Conservation (phyloP, 768 basidiomycete species). For the Rubroboletus satanas region DNA sequence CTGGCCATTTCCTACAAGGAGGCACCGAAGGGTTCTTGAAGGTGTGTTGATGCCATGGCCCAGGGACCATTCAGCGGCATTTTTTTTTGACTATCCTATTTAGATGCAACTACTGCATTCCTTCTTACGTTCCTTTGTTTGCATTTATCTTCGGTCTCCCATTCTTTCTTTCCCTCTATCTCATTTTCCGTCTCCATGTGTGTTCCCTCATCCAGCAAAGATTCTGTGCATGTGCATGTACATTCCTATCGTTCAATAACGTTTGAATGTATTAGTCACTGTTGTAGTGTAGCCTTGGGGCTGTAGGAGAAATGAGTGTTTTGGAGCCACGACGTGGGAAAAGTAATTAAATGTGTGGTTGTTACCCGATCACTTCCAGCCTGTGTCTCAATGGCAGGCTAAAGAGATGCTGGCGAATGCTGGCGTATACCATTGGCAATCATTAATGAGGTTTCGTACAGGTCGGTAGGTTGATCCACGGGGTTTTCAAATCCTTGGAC, state of each 20-base stretch:
- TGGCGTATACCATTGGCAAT: constrained; percentile 7
- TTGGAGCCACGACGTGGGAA: constrained; percentile 1
- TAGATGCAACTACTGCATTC: not conserved
- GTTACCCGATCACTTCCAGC: not conserved
- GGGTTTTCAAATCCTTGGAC: not conserved
- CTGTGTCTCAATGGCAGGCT: not conserved
- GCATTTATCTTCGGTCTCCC: constrained; percentile 14
- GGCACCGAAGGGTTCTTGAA: constrained; percentile 60
- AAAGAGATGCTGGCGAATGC: constrained; percentile 3
- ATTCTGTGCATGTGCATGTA: constrained; percentile 25
- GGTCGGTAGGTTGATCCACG: constrained; percentile 6
- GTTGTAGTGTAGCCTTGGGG: constrained; percentile 24
- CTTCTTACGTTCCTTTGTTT: constrained; percentile 11
- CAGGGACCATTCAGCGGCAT: not conserved
- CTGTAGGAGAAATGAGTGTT: constrained; percentile 11
- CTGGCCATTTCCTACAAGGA: constrained; percentile 89
- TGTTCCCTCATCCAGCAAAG: constrained; percentile 17
- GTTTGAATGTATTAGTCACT: constrained; percentile 27
- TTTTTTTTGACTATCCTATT: not conserved
- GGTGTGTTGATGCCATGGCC: constrained; percentile 5
- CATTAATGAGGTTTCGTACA: not conserved
- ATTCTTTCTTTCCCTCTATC: constrained; percentile 5
- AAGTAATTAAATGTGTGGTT: constrained; percentile 1
- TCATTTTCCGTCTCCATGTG: constrained; percentile 9
- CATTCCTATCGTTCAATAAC: constrained; percentile 25